Evolutionary conservation across 1,284 basidiomycete species (phyloP).

Genomic region (Hemileia vastatrix): DNA sequence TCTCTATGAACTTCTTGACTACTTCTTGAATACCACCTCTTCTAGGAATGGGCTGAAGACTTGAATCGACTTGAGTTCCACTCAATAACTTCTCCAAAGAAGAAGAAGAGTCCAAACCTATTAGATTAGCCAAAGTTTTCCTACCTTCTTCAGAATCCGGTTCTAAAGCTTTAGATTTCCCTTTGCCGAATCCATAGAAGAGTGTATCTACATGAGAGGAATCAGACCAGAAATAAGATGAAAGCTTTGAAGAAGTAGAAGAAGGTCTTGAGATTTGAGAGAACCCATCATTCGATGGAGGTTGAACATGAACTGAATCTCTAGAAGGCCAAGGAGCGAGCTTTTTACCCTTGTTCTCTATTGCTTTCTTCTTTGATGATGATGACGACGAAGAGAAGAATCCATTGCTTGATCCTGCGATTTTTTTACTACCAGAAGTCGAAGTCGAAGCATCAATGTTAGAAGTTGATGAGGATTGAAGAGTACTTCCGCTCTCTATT

Average conservation of each 20-base stretch:
- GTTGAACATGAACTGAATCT: neutral
- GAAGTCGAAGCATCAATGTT: too few relatives aligned
- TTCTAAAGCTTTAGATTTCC: neutral
- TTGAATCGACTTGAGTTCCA: neutral
- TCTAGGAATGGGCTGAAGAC: too few relatives aligned
- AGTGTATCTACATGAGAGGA: too few relatives aligned
- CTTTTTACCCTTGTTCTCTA: neutral
- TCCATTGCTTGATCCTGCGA: neutral
- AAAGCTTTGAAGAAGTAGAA: too few relatives aligned
- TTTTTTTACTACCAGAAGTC: neutral
- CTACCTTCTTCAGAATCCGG: neutral
- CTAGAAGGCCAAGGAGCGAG: neutral
- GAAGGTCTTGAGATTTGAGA: too few relatives aligned
- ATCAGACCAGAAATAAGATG: too few relatives aligned
- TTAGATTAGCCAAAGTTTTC: neutral
- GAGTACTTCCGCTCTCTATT: neutral
- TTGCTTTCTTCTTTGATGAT: neutral
- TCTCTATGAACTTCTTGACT: too few relatives aligned
- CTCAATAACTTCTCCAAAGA: neutral
- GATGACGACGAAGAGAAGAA: neutral
- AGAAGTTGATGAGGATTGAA: neutral
- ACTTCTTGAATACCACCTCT: too few relatives aligned
- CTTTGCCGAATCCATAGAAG: too few relatives aligned
- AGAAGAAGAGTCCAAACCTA: too few relatives aligned
- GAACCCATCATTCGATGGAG: neutral